These are phyloP conservation scores for Phytophthora europaea DNA, from an alignment of 352 stramenopile species.

Conservation along the genomic window DNA sequence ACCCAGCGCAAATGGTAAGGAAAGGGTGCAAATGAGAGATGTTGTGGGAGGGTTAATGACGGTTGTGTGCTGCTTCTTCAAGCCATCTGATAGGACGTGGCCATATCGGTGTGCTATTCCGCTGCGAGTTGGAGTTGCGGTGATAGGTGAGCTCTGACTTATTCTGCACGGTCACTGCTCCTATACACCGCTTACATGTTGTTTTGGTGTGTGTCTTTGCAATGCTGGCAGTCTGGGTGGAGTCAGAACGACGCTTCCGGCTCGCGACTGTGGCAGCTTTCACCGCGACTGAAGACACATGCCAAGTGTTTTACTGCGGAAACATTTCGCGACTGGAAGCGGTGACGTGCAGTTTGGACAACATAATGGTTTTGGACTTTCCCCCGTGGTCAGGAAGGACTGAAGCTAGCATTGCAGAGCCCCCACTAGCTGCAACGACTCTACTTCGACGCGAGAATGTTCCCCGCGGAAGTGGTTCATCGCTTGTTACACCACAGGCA, in stretches of 20 bases:
- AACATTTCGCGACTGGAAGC: conserved; percentile 34
- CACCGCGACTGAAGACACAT: conserved; percentile 36
- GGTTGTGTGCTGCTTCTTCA: conserved; percentile 1
- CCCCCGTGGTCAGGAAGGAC: conserved; percentile 25
- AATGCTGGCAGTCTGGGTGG: conserved; percentile 46
- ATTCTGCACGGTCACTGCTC: conserved; percentile 2
- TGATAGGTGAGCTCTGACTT: conserved; percentile 41
- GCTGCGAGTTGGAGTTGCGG: conserved; percentile 31
- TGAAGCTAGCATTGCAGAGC: conserved; percentile 8
- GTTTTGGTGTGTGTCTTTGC: conserved; percentile 1
- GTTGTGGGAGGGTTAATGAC: not conserved
- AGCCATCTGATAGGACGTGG: conserved; percentile 34
- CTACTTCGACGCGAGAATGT: conserved; percentile 35
- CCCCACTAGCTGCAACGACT: conserved; percentile 32
- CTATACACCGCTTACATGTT: conserved; percentile 2
- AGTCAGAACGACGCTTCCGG: conserved; percentile 49
- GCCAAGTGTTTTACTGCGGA: conserved; percentile 39
- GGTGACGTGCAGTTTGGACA: conserved; percentile 52
- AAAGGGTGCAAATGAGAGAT: not conserved
- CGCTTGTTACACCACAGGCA: not conserved
- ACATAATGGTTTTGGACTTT: conserved; percentile 67
- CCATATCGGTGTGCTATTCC: conserved; percentile 28
- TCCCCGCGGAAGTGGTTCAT: not conserved
- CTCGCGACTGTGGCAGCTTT: conserved; percentile 47
- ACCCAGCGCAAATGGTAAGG: conserved; percentile 25